Evolutionary conservation across 495 filamentous ascomycete genomes (phyloP).

Genomic region (Penicillium maclennaniae): DNA sequence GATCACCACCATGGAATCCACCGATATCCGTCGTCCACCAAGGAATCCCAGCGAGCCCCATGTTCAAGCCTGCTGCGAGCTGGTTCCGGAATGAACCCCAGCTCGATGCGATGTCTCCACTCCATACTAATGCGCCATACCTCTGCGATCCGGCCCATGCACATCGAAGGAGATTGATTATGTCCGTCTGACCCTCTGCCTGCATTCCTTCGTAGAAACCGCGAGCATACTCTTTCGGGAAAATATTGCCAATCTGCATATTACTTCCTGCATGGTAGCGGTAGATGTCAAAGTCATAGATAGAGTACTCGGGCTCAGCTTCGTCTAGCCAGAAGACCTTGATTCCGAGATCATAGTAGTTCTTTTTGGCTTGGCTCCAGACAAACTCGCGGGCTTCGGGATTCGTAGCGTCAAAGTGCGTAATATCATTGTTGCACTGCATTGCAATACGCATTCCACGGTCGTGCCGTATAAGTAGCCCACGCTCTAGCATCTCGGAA

Average conservation of each 20-base stretch:
- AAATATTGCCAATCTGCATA: slow-evolving; percentile 53
- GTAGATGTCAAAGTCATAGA: slow-evolving; percentile 58
- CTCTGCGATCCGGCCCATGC: slow-evolving; percentile 58
- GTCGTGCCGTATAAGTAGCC: slow-evolving; percentile 50
- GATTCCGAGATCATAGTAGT: slow-evolving; percentile 57
- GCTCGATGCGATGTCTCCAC: slow-evolving; percentile 54
- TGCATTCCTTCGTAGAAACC: slow-evolving; percentile 56
- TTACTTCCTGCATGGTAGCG: slow-evolving; percentile 53
- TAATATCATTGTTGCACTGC: slow-evolving; percentile 51
- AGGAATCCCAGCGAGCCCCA: slow-evolving; percentile 54
- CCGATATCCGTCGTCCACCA: slow-evolving; percentile 62
- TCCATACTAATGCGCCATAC: slow-evolving; percentile 59
- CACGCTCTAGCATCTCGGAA: slow-evolving; percentile 51
- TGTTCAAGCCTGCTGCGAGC: slow-evolving; percentile 54
- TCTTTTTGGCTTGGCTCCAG: slow-evolving; percentile 51
- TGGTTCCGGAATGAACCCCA: slow-evolving; percentile 54
- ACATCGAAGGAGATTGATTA: slow-evolving; percentile 56
- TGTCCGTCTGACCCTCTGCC: slow-evolving; percentile 41
- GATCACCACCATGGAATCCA: slow-evolving; percentile 56
- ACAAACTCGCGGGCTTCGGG: slow-evolving; percentile 46
- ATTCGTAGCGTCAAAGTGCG: slow-evolving; percentile 56
- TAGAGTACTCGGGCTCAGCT: slow-evolving; percentile 55
- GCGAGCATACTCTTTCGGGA: slow-evolving; percentile 50
- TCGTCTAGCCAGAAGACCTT: slow-evolving; percentile 60
- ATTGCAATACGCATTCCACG: slow-evolving; percentile 49